A percentile compares a stretch with the other conserved stretches of the same genome.
Evolutionary conservation across 805 yeast genomes (phyloP).

Genomic region (Schwanniomyces pseudopolymorphus): DNA sequence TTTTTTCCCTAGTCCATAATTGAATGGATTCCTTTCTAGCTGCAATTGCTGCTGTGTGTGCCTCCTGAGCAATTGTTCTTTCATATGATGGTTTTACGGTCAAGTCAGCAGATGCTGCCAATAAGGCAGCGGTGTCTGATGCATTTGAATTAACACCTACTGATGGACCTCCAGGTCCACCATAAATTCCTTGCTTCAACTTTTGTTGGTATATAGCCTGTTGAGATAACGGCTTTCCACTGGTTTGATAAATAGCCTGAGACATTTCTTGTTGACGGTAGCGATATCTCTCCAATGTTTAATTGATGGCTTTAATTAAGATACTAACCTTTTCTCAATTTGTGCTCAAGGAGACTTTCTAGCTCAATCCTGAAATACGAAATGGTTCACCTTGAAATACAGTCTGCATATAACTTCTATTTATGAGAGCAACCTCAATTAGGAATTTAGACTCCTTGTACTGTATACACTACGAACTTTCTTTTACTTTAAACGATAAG

Average conservation of each 20-base stretch:
- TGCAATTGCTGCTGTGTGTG: constrained; percentile 63
- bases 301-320: neutral
- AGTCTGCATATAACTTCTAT: neutral
- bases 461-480: neutral
- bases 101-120: constrained; percentile 67
- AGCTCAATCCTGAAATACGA: neutral
- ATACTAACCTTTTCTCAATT: neutral
- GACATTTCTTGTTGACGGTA: constrained; percentile 23
- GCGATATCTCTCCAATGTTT: neutral
- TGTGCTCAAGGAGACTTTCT: neutral
- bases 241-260: constrained; percentile 57
- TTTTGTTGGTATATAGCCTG: constrained; percentile 77
- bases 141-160: constrained; percentile 70
- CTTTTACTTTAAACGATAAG: neutral
- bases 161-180: constrained; percentile 47
- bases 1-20: constrained; percentile 47
- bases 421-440: neutral
- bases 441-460: neutral
- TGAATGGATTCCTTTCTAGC: constrained; percentile 43
- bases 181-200: constrained; percentile 63
- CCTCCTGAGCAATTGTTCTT: constrained; percentile 57
- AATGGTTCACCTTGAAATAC: neutral
- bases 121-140: constrained; percentile 72
- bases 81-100: constrained; percentile 62
- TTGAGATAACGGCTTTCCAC: constrained; percentile 69